Evolutionary conservation across 108 stramenopile species (phyloP).

Genomic region (Discostella pseudostelligera): DNA sequence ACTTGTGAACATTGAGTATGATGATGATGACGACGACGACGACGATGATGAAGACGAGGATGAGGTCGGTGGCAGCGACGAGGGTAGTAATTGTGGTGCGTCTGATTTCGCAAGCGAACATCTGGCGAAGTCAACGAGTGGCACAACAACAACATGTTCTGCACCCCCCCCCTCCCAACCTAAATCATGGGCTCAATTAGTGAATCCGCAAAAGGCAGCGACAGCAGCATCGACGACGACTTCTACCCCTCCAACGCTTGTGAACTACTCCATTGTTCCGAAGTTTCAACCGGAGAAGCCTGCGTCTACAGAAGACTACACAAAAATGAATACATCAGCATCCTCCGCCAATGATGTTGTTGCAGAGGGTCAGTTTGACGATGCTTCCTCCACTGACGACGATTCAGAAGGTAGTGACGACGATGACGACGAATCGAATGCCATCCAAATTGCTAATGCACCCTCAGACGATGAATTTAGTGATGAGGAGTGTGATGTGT

Average conservation of each 20-base stretch:
- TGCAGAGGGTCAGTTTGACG: constrained; percentile 5
- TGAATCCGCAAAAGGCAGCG: constrained; percentile 12
- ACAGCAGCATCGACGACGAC: neutral
- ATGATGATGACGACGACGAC: constrained; percentile 53
- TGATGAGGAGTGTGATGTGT: constrained; percentile 72
- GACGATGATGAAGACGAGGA: constrained; percentile 24
- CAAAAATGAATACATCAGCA: too few species aligned
- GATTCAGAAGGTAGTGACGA: neutral
- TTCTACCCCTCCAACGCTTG: neutral
- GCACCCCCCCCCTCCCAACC: neutral
- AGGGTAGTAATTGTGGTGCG: constrained; percentile 11
- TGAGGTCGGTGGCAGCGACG: too few species aligned
- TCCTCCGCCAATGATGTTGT: neutral
- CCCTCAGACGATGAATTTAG: constrained; percentile 45
- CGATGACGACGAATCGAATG: constrained; percentile 3
- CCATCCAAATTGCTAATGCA: constrained; percentile 32
- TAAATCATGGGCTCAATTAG: constrained; percentile 34
- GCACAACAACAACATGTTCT: neutral
- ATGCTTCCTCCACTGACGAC: neutral
- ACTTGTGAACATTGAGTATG: constrained; percentile 46
- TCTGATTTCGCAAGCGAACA: too few species aligned
- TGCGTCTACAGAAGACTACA: too few species aligned
- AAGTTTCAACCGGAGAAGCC: too few species aligned
- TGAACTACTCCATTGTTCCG: constrained; percentile 7
- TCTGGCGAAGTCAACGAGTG: neutral